These are phyloP conservation scores for Fraxinus platypoda DNA, from an alignment of 305 asterid species.

Conservation along the genomic window DNA sequence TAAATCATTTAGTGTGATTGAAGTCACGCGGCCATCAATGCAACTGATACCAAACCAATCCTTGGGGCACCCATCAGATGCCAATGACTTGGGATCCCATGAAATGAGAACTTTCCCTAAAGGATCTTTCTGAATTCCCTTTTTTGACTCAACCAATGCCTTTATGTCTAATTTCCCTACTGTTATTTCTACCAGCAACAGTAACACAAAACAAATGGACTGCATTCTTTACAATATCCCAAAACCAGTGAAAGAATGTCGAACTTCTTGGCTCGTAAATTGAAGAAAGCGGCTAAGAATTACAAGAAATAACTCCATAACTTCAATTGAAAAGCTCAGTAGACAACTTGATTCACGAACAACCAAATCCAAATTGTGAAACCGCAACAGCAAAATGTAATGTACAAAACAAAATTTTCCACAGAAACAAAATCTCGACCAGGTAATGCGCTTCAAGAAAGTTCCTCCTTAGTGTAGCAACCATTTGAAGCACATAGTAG, in stretches of 20 bases:
- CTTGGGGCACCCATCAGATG: conserved; percentile 73
- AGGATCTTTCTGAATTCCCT: conserved; percentile 57
- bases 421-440: conserved; percentile 6
- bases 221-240: conserved; percentile 39
- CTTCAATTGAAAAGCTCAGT: background rate
- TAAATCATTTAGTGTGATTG: conserved; percentile 47
- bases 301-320: background rate
- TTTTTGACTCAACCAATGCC: conserved; percentile 59
- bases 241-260: conserved; percentile 2
- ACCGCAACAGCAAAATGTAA: background rate
- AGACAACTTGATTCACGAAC: background rate
- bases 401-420: background rate
- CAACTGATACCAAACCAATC: conserved; percentile 70
- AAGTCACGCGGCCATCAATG: conserved; percentile 54
- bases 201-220: conserved; percentile 39
- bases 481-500: conserved; percentile 22
- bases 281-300: background rate
- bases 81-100: conserved; percentile 31
- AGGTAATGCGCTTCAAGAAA: background rate
- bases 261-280: background rate
- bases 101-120: conserved; percentile 42
- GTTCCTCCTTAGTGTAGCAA: background rate
- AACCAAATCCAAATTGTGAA: conserved; percentile 12
- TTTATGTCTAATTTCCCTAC: conserved; percentile 53
- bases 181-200: conserved; percentile 36